These are phyloP conservation scores for Cunninghamia lanceolata DNA, from an alignment of 75 land plant species.

Conservation along the genomic window DNA sequence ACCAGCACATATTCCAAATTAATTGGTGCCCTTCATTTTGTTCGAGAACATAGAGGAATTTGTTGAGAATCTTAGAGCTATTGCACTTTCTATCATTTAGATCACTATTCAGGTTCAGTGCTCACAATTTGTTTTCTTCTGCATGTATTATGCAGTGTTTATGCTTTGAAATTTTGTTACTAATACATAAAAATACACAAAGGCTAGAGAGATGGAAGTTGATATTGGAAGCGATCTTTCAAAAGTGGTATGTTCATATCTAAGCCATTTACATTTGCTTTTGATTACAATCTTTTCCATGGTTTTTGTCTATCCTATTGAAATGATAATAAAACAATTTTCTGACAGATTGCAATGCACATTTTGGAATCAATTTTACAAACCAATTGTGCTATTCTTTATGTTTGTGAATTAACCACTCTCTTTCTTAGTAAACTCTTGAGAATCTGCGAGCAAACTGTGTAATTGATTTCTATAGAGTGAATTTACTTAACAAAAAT, in stretches of 20 bases:
- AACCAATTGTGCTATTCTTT: slow-evolving; percentile 9
- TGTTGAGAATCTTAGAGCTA: slow-evolving; percentile 34
- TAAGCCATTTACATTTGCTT: not conserved
- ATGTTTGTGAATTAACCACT: slow-evolving; percentile 11
- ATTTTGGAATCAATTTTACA: slow-evolving; percentile 32
- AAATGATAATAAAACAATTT: not conserved
- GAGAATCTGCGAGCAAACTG: slow-evolving; percentile 15
- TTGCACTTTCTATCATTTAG: slow-evolving; percentile 48
- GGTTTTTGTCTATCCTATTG: not conserved
- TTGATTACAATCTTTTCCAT: not conserved
- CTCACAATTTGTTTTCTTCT: not conserved
- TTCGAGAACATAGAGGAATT: slow-evolving; percentile 28
- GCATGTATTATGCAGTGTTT: not conserved
- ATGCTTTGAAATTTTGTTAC: not conserved
- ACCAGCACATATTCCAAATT: slow-evolving; percentile 40
- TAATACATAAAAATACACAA: not conserved
- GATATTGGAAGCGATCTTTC: slow-evolving; percentile 43
- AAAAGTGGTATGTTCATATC: too few species aligned
- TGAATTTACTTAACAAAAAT: not conserved
- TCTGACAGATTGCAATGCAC: slow-evolving; percentile 34
- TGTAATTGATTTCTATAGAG: not conserved
- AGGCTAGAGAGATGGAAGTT: slow-evolving; percentile 29
- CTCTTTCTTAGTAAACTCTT: not conserved
- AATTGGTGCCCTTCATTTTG: slow-evolving; percentile 35
- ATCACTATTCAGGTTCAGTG: slow-evolving; percentile 43